These are phyloP conservation scores for Spongiforma sp. DNA, from an alignment of 1,284 basidiomycete species.

Conservation along the genomic window DNA sequence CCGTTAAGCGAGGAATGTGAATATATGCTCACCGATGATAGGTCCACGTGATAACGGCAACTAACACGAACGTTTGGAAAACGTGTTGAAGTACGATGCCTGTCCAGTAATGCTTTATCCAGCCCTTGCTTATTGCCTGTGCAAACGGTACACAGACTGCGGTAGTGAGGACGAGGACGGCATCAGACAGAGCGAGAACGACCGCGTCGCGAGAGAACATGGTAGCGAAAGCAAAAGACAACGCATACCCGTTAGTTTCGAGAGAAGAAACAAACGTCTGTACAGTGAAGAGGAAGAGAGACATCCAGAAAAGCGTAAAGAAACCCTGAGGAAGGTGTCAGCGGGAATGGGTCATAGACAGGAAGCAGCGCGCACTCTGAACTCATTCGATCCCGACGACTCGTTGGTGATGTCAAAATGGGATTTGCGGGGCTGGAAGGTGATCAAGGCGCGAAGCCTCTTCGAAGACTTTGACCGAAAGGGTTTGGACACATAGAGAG, in stretches of 20 bases:
- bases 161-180: conserved; percentile 78
- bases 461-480: conserved; percentile 69
- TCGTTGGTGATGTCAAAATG: conserved; percentile 85
- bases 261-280: conserved; percentile 81
- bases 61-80: conserved; percentile 75
- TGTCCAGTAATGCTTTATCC: conserved; percentile 78
- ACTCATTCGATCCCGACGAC: conserved; percentile 78
- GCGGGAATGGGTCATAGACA: background rate
- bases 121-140: conserved; percentile 74
- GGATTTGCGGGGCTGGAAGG: conserved; percentile 85
- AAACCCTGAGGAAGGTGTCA: conserved; percentile 67
- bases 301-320: conserved; percentile 92
- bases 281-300: conserved; percentile 80
- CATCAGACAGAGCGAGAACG: conserved; percentile 86
- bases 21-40: conserved; percentile 63
- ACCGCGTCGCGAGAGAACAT: conserved; percentile 90
- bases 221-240: conserved; percentile 83
- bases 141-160: conserved; percentile 86
- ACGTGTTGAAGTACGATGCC: conserved; percentile 81
- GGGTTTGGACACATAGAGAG: conserved; percentile 75
- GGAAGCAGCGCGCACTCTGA: conserved; percentile 64
- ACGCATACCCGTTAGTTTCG: conserved; percentile 76
- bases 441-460: conserved; percentile 76
- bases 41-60: conserved; percentile 81
- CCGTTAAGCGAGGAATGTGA: background rate